These are phyloP conservation scores for Pleurotus ostreatus DNA, from an alignment of 768 basidiomycete genomes.

Conservation along the genomic window DNA sequence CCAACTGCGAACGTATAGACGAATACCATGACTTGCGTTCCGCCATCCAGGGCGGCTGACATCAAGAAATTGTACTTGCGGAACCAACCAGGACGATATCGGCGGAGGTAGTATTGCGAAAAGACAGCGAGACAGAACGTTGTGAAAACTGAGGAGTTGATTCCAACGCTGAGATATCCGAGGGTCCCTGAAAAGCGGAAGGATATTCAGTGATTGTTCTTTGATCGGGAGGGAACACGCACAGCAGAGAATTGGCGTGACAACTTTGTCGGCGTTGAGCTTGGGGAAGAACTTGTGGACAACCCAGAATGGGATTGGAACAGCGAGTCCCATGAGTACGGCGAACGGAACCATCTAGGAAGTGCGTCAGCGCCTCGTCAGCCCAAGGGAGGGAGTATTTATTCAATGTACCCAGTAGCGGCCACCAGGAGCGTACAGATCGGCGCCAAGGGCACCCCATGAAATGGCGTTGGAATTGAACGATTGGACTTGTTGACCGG, in stretches of 20 bases:
- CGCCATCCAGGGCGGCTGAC: slow-evolving; percentile 49
- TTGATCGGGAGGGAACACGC: slow-evolving; percentile 3
- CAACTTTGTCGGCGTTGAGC: slow-evolving; percentile 40
- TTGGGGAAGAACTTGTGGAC: slow-evolving; percentile 45
- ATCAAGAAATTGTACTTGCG: slow-evolving; percentile 50
- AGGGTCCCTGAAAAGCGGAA: slow-evolving; percentile 28
- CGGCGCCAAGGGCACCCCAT: slow-evolving; percentile 53
- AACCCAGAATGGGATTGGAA: slow-evolving; percentile 55
- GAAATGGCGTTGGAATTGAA: slow-evolving; percentile 48
- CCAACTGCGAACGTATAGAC: slow-evolving; percentile 42
- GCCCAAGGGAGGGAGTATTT: too few species aligned
- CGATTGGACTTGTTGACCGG: slow-evolving; percentile 36
- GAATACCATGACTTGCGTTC: slow-evolving; percentile 46
- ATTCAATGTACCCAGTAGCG: slow-evolving; percentile 36
- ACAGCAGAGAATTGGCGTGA: slow-evolving; percentile 47
- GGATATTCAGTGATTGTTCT: neutral
- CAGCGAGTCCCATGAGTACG: slow-evolving; percentile 44
- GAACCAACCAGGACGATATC: slow-evolving; percentile 42
- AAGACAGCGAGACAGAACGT: slow-evolving; percentile 41
- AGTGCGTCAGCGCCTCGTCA: too few species aligned
- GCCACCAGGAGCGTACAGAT: slow-evolving; percentile 40
- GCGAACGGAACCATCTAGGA: slow-evolving; percentile 40
- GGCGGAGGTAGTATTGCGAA: slow-evolving; percentile 42
- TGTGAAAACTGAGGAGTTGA: slow-evolving; percentile 50
- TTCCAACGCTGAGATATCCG: slow-evolving; percentile 49